These are phyloP conservation scores for Hyphochytrium catenoides DNA, from an alignment of 352 stramenopile species.

Conservation along the genomic window DNA sequence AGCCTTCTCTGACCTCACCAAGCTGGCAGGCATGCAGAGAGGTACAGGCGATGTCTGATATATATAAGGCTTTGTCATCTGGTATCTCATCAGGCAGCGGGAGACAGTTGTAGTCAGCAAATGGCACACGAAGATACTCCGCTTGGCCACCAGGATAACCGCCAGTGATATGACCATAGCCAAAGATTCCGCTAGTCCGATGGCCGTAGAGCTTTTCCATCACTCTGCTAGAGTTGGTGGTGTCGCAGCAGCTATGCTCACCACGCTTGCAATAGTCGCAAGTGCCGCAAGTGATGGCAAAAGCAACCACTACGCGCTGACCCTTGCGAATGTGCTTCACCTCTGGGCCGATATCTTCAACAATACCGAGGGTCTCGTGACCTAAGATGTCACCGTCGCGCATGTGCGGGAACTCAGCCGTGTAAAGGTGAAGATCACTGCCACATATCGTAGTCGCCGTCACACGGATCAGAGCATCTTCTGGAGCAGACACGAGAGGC, in stretches of 20 bases:
- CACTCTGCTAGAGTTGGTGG: slow-evolving; percentile 33
- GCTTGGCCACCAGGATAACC: slow-evolving; percentile 35
- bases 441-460: slow-evolving; percentile 29
- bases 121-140: slow-evolving; percentile 43
- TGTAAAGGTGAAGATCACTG: slow-evolving; percentile 19
- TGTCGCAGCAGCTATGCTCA: slow-evolving; percentile 34
- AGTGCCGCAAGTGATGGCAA: slow-evolving; percentile 31
- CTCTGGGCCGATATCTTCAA: slow-evolving; percentile 22
- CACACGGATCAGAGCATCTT: slow-evolving; percentile 31
- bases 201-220: slow-evolving; percentile 33
- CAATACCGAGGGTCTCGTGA: slow-evolving; percentile 31
- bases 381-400: slow-evolving; percentile 32
- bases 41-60: slow-evolving; percentile 24
- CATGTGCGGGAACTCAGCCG: slow-evolving; percentile 16
- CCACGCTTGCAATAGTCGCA: slow-evolving; percentile 31
- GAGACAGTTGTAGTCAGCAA: slow-evolving; percentile 36
- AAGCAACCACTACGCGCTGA: slow-evolving; percentile 41
- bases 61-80: slow-evolving; percentile 35
- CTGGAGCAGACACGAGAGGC: slow-evolving; percentile 22
- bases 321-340: slow-evolving; percentile 24
- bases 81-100: slow-evolving; percentile 21
- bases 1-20: no score
- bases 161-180: slow-evolving; percentile 20
- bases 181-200: slow-evolving; percentile 20
- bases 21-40: slow-evolving; percentile 27